A percentile compares a stretch with the other conserved stretches of the same genome.
phyloP scores from a whole-genome alignment of 1,284 basidiomycete species.

The Trichosporon faecale region DNA sequence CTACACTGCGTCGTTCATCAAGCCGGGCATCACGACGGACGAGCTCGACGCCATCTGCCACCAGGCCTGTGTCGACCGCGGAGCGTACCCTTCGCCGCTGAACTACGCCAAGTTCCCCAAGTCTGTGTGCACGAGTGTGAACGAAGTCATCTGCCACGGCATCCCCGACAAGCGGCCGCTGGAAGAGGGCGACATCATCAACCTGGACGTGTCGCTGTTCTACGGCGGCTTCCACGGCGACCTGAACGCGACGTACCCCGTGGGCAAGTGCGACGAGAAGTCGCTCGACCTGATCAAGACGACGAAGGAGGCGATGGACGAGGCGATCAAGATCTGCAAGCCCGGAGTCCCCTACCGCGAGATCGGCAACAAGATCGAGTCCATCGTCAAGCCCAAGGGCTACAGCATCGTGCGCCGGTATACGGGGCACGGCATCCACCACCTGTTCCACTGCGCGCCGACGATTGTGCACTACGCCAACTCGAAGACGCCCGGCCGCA shows the following conservation, averaged over 20 bases:
- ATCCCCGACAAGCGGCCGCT: slow-evolving; percentile 86
- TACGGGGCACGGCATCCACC: slow-evolving; percentile 85
- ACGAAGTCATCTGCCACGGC: slow-evolving; percentile 96
- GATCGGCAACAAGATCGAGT: slow-evolving; percentile 6
- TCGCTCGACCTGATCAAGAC: slow-evolving; percentile 75
- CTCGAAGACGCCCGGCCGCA: slow-evolving; percentile 53
- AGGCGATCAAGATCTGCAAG: slow-evolving; percentile 83
- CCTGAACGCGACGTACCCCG: slow-evolving; percentile 80
- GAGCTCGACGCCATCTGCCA: slow-evolving; percentile 95
- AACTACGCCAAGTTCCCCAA: slow-evolving; percentile 93
- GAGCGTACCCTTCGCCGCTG: slow-evolving; percentile 89
- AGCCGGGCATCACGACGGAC: slow-evolving; percentile 91
- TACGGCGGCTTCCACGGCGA: slow-evolving; percentile 77
- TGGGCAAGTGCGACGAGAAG: slow-evolving; percentile 79
- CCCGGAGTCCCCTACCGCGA: slow-evolving; percentile 74
- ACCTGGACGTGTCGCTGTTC: slow-evolving; percentile 66
- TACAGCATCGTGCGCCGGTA: slow-evolving; percentile 83
- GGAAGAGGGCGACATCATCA: slow-evolving; percentile 87
- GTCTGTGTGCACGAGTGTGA: slow-evolving; percentile 91
- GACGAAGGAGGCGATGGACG: slow-evolving; percentile 75
- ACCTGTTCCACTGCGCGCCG: slow-evolving; percentile 57
- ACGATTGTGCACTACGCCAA: slow-evolving; percentile 54
- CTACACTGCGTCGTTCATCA: slow-evolving; percentile 75
- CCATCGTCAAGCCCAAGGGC: slow-evolving; percentile 57
- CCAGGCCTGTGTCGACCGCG: slow-evolving; percentile 82